Conservation (phyloP, 345 rosid genomes). For the Orychophragmus violaceus region DNA sequence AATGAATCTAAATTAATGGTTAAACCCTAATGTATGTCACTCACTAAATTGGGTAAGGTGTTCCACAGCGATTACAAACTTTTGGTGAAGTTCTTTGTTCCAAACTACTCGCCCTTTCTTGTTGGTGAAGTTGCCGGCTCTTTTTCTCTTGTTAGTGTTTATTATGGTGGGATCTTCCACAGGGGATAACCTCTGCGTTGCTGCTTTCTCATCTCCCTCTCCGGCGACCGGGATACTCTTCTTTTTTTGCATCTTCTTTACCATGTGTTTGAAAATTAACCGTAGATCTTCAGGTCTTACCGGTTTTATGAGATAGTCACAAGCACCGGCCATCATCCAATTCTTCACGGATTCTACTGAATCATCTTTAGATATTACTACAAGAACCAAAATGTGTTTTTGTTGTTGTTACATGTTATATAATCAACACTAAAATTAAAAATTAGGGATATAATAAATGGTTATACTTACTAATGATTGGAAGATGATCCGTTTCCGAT, state of each 20-base stretch:
- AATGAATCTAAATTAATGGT: constrained; percentile 53
- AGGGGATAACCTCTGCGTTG: too few relatives aligned
- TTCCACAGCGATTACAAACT: too few relatives aligned
- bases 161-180: too few relatives aligned
- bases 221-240: constrained; percentile 26
- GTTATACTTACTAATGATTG: constrained; percentile 59
- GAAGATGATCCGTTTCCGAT: constrained; percentile 51
- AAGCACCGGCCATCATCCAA: constrained; percentile 62
- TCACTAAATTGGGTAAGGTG: too few relatives aligned
- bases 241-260: neutral
- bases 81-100: too few relatives aligned
- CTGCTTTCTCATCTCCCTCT: too few relatives aligned
- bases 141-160: too few relatives aligned
- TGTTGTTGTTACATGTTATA: neutral
- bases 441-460: constrained; percentile 12
- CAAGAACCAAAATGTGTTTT: neutral
- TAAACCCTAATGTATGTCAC: too few relatives aligned
- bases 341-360: constrained; percentile 41
- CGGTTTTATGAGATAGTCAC: constrained; percentile 66
- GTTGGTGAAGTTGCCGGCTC: too few relatives aligned
- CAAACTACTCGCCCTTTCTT: too few relatives aligned
- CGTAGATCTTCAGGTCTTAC: constrained; percentile 44
- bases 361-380: constrained; percentile 78
- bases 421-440: constrained; percentile 29
- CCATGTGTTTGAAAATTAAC: too few relatives aligned